Percentiles rank a stretch among this genome's conserved stretches.
These are phyloP conservation scores for Neckera pumila DNA, from an alignment of 225 moss, liverwort and hornwort species.

Conservation along the genomic window DNA sequence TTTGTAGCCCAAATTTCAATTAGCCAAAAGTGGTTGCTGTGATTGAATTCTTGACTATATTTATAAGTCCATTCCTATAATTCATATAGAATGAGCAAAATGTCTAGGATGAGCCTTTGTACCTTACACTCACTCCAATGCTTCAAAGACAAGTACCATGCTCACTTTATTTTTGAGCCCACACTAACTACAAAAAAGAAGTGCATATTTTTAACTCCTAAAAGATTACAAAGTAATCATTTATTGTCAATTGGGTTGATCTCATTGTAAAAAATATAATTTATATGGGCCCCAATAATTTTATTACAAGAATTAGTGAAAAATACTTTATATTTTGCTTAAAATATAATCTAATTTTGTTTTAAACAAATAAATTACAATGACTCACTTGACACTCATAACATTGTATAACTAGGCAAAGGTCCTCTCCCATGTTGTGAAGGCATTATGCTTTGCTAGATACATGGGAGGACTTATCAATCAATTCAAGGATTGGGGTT, in stretches of 20 bases:
- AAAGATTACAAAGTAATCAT: background rate
- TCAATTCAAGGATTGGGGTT: background rate
- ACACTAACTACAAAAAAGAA: background rate
- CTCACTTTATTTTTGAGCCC: background rate
- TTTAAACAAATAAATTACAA: background rate
- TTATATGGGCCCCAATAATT: background rate
- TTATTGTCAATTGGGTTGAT: background rate
- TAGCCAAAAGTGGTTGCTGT: rapidly evolving
- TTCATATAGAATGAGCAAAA: background rate
- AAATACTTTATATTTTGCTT: background rate
- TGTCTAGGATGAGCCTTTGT: background rate
- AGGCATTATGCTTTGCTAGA: background rate
- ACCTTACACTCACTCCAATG: background rate
- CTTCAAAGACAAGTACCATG: background rate
- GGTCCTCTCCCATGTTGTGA: rapidly evolving
- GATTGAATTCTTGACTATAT: background rate
- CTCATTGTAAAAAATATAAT: background rate
- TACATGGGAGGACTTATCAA: background rate
- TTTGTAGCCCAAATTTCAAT: background rate
- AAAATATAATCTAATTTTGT: background rate
- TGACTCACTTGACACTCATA: background rate
- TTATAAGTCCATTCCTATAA: too few relatives aligned
- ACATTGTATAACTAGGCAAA: background rate
- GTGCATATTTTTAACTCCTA: background rate
- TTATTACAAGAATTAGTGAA: background rate